Base-by-base conservation (phyloP, 176 grass and related monocot genomes). In the Eremochloa ophiuroides region DNA sequence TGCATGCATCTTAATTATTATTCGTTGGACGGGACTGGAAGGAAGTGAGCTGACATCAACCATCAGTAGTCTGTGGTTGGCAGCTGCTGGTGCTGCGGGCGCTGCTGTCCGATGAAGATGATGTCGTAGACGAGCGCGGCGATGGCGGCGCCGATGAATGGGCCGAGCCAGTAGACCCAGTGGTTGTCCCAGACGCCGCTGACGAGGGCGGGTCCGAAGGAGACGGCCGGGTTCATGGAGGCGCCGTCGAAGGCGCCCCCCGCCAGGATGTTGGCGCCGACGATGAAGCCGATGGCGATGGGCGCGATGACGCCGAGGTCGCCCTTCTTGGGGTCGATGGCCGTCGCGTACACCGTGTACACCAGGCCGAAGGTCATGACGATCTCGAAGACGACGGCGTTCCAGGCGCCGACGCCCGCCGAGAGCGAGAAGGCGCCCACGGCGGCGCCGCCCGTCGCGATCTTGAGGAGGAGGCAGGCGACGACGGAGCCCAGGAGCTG, bases 151-250 rank as follows among this genome's bases (percentile, higher is more conserved):
- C 94, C 91, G 16, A 58, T n/a, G 8, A 97, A 62, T 0, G 94
- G 91, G 9, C 94, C 94, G n/a, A 88, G 33, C 94, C 94, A 59
- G 55, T 59, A 59, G n/a, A 59, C 55, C 55, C 55, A 59, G 10
- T 59, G 55, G 55, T 59, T 12, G n/a, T 13, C 55, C 55, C 55
- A 25, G 0, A 26, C 55, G 9, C 55, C n/a, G 55, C 10, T 59
- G 55, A 59, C 90, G 1, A 95, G 74, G 10, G 93, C 93, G 0
- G 93, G 93, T 4, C 90, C 93, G 39, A 95, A 92, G 28, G 93
- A 89, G 25, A 92, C 93, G 1, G 93, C 93, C 12, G 93, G 93
- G 79, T 95, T 95, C 93, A 95, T 95, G 62, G 93, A 90, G 1
- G 93, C 90, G 70, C 93, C 90, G 58, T 92, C 90, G 44, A 95